Base-by-base conservation (phyloP, 257 asterid genomes). In the Jacaranda mimosifolia region DNA sequence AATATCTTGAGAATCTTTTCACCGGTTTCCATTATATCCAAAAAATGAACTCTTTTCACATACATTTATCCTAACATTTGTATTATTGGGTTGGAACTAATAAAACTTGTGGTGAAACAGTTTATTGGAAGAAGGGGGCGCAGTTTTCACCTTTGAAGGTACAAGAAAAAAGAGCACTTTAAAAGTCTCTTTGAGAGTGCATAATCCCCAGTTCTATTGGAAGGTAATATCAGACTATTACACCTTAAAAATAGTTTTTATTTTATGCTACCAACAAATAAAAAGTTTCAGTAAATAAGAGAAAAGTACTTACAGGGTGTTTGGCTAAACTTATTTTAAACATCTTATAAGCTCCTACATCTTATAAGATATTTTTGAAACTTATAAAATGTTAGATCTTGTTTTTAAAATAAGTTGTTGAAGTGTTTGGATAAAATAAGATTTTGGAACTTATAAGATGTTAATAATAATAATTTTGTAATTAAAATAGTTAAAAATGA, bases 171-270 rank as follows among this genome's bases (percentile, higher is more conserved):
- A 70, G 71, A 68, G 82, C 67, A 32, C 53, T 68, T 87, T 89
- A 63, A 90, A 91, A 83, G 93, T 86, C 46, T 75, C 79, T 40
- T 36, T 93, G 21, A 86, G 88, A 79, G 86, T 91, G 55, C 98
- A 93, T 46, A 84, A 68, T 59, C 96, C 97, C 48, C 88, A 85
- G 72, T 91, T 93, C 67, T 93, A 91, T 79, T 93, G 94, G 97
- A 91, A 90, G 97, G 98, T 88, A 85, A 49, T 14, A 12, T 18
- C 14, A 32, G 42, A 36, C 48, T 38, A 8, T 63, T 35, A 11
- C 12, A 12, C 3, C 12, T 11, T 72, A 7, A 12, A 58, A 14
- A 58, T 13, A 14, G 18, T 13, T 15, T 40, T 9, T 18, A 13
- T n/a, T 10, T 11, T 17, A 55, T 3, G 7, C 45, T 7, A 17